Evolutionary conservation across 148 eudicot genomes (phyloP), one percentile per base, ranked within the genome.

Genomic region (Dianthus caryophyllus): DNA sequence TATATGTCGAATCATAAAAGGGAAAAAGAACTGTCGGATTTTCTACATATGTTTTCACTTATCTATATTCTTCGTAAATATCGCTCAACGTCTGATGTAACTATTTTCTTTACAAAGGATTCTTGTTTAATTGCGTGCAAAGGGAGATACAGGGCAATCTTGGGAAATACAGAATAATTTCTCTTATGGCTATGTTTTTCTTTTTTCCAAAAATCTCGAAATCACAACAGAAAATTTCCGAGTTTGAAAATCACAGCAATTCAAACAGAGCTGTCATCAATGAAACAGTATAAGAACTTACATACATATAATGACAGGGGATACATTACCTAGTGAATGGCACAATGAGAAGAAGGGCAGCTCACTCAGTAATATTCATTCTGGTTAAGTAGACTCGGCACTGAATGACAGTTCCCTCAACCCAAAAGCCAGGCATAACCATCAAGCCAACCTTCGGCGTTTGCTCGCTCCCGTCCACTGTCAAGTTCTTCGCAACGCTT

Each of bases 361-460:
- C 65, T 87, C 78, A 87, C 66, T 88, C 99, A 38, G 84, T 73
- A 44, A 82, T 82, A 74, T 80, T 86, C 74, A 83, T 70, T 49
- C 88, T 97, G 0, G 84, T 86, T 14, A 88, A 72, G 78, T 94
- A 90, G 73, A 90, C 96, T 61, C 75, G 81, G 78, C 88, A 80
- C 73, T 90, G 96, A 67, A 90, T 74, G 71, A 86, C 84, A 48
- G 81, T 81, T 59, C 97, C 96, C 11, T 88, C 89, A 16, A 90
- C 83, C 87, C 87, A 86, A 73, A 94, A 90, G 24, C 97, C 97
- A 18, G 99, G 99, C 99, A 94, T 90, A 21, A 94, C 93, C 97
- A 94, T 90, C 52, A 94, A 71, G 41, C 96, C 97, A 24, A 88
- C 97, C 64, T 69, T 78, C 3, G 99, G 90, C 73, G 88, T 94